Conservation (phyloP, 1,139 yeast genomes). For the Suhomyces kunorum region DNA sequence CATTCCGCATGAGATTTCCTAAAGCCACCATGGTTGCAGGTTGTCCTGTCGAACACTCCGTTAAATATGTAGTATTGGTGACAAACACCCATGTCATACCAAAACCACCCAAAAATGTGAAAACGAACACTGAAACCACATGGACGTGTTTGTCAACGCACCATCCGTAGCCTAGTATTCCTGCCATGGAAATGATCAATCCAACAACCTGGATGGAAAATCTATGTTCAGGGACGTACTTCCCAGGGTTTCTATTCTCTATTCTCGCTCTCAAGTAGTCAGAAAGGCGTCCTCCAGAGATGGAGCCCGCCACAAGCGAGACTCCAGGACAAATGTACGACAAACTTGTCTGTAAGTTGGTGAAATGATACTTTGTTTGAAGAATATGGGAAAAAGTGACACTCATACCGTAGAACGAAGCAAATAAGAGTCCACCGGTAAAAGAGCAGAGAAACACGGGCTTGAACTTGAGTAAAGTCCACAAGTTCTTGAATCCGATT, state of each 20-base stretch:
- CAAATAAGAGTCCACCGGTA: constrained; percentile 54
- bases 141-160: constrained; percentile 45
- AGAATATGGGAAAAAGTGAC: constrained; percentile 51
- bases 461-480: constrained; percentile 36
- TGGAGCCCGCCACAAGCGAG: constrained; percentile 52
- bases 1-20: constrained; percentile 55
- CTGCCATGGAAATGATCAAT: constrained; percentile 43
- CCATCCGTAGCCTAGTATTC: constrained; percentile 60
- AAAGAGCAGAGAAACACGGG: constrained; percentile 53
- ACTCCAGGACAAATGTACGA: constrained; percentile 58
- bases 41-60: constrained; percentile 53
- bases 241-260: constrained; percentile 25
- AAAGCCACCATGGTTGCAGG: constrained; percentile 60
- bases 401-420: constrained; percentile 56
- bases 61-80: constrained; percentile 56
- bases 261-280: constrained; percentile 38
- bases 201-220: constrained; percentile 50
- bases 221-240: constrained; percentile 48
- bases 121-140: constrained; percentile 44
- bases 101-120: constrained; percentile 50
- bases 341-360: constrained; percentile 40
- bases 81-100: constrained; percentile 64
- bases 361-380: constrained; percentile 38
- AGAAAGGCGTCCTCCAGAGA: constrained; percentile 52
- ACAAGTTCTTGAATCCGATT: constrained; percentile 42